These are phyloP conservation scores for Eucalyptus pauciflora DNA, from an alignment of 345 rosid genomes.

Conservation along the genomic window DNA sequence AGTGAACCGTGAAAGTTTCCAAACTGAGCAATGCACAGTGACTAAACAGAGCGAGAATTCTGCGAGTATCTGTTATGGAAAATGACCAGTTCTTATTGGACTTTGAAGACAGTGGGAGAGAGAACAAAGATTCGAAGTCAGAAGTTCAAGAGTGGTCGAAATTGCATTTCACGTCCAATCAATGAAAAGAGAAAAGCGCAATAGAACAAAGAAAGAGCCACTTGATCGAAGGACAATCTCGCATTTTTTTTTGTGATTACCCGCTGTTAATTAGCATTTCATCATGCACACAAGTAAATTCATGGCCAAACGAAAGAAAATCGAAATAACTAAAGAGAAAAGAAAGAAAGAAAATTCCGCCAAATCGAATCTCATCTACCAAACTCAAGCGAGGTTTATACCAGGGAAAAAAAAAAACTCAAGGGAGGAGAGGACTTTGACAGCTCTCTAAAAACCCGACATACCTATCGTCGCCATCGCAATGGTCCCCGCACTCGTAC, in stretches of 20 bases:
- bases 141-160: background rate
- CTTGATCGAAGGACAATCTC: background rate
- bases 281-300: background rate
- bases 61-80: background rate
- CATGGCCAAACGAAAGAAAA: background rate
- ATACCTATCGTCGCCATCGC: background rate
- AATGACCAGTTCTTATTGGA: background rate
- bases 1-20: background rate
- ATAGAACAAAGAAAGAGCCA: background rate
- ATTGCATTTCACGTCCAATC: background rate
- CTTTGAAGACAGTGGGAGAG: background rate
- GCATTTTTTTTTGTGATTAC: background rate
- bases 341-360: background rate
- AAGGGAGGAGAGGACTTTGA: no score
- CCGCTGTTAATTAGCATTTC: background rate
- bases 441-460: background rate
- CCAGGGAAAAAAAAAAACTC: no score
- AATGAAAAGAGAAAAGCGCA: background rate
- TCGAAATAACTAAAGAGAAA: background rate
- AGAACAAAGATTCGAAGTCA: background rate
- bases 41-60: background rate
- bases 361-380: background rate
- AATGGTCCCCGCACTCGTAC: constrained; percentile 28
- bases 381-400: background rate
- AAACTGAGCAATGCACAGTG: no score